phyloP scores from a whole-genome alignment of 2,329 filamentous ascomycete genomes.

The Proliferodiscus dingleyae region DNA sequence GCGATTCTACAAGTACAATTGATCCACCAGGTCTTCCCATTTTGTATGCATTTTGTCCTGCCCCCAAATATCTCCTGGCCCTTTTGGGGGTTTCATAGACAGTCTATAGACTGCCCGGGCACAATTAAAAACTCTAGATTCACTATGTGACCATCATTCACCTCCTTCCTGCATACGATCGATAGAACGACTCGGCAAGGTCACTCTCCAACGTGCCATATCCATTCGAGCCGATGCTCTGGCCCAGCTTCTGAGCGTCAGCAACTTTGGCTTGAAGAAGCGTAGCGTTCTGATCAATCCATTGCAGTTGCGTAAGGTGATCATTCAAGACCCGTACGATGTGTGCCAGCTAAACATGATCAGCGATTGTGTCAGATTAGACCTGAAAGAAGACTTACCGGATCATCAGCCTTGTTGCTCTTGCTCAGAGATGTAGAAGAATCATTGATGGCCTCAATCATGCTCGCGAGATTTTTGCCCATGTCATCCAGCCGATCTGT shows the following conservation, averaged over 20 bases:
- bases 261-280: constrained; percentile 77
- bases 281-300: constrained; percentile 82
- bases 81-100: constrained; percentile 17
- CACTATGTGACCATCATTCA: constrained; percentile 32
- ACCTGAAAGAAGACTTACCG: constrained; percentile 51
- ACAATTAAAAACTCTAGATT: constrained; percentile 21
- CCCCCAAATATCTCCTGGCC: constrained; percentile 9
- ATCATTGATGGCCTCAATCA: constrained; percentile 97
- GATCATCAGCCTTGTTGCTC: constrained; percentile 81
- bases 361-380: constrained; percentile 10
- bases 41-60: constrained; percentile 1
- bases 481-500: constrained; percentile 89
- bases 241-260: constrained; percentile 74
- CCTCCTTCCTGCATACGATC: constrained; percentile 76
- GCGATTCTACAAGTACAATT: constrained; percentile 15
- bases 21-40: neutral
- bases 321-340: constrained; percentile 93
- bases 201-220: constrained; percentile 60
- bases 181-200: constrained; percentile 83
- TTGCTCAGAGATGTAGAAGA: constrained; percentile 87
- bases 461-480: constrained; percentile 85
- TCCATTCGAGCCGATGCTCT: constrained; percentile 49
- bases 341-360: constrained; percentile 66
- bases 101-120: too few relatives aligned
- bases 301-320: constrained; percentile 86